These are phyloP conservation scores for Fusarium sp. DNA, from an alignment of 2,329 filamentous ascomycete genomes.

Conservation along the genomic window DNA sequence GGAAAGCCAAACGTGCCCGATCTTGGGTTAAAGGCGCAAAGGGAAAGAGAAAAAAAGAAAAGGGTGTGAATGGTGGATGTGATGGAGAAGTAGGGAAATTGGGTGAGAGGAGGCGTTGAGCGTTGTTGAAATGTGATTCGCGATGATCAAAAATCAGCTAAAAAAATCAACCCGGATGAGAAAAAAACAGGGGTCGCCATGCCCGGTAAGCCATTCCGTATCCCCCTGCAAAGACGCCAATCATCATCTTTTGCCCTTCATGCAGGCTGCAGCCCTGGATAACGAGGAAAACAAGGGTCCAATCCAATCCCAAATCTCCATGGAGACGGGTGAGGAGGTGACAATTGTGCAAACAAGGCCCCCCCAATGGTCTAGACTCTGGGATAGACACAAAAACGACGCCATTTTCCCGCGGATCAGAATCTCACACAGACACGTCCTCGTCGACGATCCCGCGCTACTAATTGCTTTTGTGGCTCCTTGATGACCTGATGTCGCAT, in stretches of 20 bases:
- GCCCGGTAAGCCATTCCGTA: not conserved
- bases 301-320: not conserved
- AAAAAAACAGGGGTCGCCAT: not conserved
- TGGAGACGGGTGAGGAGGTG: not conserved
- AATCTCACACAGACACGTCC: not conserved
- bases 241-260: slow-evolving; percentile 4
- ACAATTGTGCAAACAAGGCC: not conserved
- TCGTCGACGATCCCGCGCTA: not conserved
- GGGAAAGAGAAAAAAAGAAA: not conserved
- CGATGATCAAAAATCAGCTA: not conserved
- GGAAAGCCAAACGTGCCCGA: not conserved
- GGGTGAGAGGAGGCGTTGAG: not conserved
- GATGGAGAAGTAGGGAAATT: not conserved
- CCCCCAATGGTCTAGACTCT: not conserved
- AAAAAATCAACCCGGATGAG: not conserved
- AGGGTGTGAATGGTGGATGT: not conserved
- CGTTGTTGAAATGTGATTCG: slow-evolving; percentile 3
- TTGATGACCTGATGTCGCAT: not conserved
- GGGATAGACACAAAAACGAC: not conserved
- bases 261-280: slow-evolving; percentile 1
- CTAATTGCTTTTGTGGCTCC: not conserved
- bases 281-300: slow-evolving; percentile 5
- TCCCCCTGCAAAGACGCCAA: slow-evolving; percentile 4
- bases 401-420: not conserved
- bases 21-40: not conserved